phyloP scores from a whole-genome alignment of 257 asterid genomes.

The Ehretia macrophylla region DNA sequence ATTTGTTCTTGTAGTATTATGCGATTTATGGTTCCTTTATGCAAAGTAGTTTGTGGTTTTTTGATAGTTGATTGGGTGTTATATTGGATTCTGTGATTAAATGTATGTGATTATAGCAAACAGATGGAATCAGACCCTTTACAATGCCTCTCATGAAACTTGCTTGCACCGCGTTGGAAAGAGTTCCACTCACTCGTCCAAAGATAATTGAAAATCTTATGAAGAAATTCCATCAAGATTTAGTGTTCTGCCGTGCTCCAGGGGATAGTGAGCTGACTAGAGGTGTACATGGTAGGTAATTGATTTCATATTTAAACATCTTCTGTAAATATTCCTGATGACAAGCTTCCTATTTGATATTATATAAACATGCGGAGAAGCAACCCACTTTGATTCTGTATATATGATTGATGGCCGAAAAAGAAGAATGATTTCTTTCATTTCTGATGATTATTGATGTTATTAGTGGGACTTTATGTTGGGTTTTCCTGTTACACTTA shows the following conservation, averaged over 20 bases:
- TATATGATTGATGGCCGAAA: no score
- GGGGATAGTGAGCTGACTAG: slow-evolving; percentile 53
- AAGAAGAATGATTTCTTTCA: no score
- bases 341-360: neutral
- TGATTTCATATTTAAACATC: neutral
- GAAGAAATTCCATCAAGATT: slow-evolving; percentile 73
- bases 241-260: slow-evolving; percentile 82
- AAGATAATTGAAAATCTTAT: slow-evolving; percentile 58
- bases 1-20: no score
- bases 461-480: no score
- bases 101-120: slow-evolving; percentile 40
- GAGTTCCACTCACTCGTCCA: slow-evolving; percentile 74
- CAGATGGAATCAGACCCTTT: slow-evolving; percentile 91
- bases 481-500: no score
- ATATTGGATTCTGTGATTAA: slow-evolving; percentile 10
- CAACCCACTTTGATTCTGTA: no score
- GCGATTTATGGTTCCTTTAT: no score
- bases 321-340: neutral
- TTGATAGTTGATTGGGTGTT: slow-evolving; percentile 12
- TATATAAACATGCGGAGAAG: no score
- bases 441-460: no score
- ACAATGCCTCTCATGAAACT: slow-evolving; percentile 95
- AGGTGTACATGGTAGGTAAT: slow-evolving; percentile 51
- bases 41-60: neutral
- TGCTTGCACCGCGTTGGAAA: slow-evolving; percentile 88